Conservation (phyloP, 2,329 filamentous ascomycete species). For the Daldinia sp. region DNA sequence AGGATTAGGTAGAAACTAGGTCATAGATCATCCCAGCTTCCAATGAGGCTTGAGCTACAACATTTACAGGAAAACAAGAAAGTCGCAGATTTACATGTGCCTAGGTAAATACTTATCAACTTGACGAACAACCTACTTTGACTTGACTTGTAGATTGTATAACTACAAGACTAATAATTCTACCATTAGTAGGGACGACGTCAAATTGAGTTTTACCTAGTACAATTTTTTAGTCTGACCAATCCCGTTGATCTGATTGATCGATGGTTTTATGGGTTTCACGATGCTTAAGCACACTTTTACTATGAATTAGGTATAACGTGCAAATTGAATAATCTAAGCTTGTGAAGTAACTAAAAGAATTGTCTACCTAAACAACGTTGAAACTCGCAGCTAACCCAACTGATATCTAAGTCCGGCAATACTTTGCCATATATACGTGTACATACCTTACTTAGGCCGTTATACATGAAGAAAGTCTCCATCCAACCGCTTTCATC, state of each 20-base stretch:
- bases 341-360: background rate
- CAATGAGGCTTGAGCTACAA: constrained; percentile 28
- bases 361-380: constrained; percentile 4
- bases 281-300: background rate
- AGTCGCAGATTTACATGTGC: constrained; percentile 11
- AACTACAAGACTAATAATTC: background rate
- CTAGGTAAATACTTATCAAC: background rate
- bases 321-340: background rate
- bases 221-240: constrained; percentile 11
- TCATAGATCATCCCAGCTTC: constrained; percentile 32
- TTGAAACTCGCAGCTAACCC: constrained; percentile 19
- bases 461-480: constrained; percentile 7
- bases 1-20: constrained; percentile 28
- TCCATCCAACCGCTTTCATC: constrained; percentile 43
- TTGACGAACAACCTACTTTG: background rate
- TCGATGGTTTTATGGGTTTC: constrained; percentile 1
- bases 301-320: background rate
- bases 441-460: constrained; percentile 3
- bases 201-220: constrained; percentile 5
- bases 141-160: background rate
- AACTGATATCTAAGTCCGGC: constrained; percentile 36
- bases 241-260: constrained; percentile 28
- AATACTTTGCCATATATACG: constrained; percentile 13
- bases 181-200: constrained; percentile 7
- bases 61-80: constrained; percentile 22